A percentile compares a stretch with the other conserved stretches of the same genome.
Conservation (phyloP, 148 eudicot genomes). For the Nepenthes gracilis region DNA sequence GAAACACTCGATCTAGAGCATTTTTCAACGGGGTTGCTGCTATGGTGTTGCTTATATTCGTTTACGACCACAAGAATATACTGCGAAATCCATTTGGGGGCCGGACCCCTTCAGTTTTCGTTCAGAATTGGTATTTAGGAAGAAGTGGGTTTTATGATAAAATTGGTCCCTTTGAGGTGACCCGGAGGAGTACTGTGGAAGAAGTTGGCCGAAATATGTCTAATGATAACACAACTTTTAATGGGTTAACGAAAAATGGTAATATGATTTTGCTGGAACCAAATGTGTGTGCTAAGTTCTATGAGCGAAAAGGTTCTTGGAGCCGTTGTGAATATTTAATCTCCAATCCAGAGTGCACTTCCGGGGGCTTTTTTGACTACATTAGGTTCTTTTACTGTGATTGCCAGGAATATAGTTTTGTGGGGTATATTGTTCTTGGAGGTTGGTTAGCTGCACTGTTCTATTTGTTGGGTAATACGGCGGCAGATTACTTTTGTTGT, state of each 20-base stretch:
- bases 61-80: slow-evolving; percentile 45
- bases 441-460: slow-evolving; percentile 82
- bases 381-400: slow-evolving; percentile 66
- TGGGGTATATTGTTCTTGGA: slow-evolving; percentile 49
- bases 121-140: slow-evolving; percentile 12
- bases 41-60: slow-evolving; percentile 38
- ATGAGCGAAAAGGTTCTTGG: slow-evolving; percentile 34
- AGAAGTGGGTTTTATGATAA: slow-evolving; percentile 5
- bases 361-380: slow-evolving; percentile 67
- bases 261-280: slow-evolving; percentile 13
- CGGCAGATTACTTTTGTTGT: slow-evolving; percentile 93
- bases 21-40: slow-evolving; percentile 48
- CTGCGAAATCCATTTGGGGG: slow-evolving; percentile 28
- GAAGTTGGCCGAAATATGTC: slow-evolving; percentile 34
- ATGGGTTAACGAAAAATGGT: slow-evolving; percentile 19
- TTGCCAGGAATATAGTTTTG: slow-evolving; percentile 32
- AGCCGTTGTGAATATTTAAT: slow-evolving; percentile 67
- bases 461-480: slow-evolving; percentile 89
- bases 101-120: slow-evolving; percentile 14
- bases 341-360: slow-evolving; percentile 62
- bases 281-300: slow-evolving; percentile 44
- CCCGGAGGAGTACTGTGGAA: slow-evolving; percentile 38
- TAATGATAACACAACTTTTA: not conserved
- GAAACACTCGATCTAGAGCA: slow-evolving; percentile 24
- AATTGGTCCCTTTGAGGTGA: slow-evolving; percentile 7